Evolutionary conservation across 306 rosid genomes (phyloP).

Genomic region (Prunus mira): DNA sequence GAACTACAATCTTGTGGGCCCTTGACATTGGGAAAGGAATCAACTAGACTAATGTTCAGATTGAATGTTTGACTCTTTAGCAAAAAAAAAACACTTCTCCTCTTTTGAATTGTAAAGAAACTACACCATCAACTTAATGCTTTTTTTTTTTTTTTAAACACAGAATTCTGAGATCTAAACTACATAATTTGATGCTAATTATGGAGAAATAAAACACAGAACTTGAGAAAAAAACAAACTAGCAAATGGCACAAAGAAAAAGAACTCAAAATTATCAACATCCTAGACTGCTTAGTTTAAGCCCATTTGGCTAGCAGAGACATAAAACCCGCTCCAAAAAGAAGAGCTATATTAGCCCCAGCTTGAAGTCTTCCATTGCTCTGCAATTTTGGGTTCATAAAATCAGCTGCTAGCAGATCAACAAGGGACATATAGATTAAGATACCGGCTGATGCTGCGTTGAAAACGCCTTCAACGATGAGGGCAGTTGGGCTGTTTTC

Average conservation of each 20-base stretch:
- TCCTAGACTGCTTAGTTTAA: neutral
- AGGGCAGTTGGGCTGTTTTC: constrained; percentile 47
- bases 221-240: neutral
- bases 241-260: neutral
- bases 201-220: neutral
- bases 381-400: constrained; percentile 35
- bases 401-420: constrained; percentile 38
- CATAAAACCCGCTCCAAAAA: constrained; percentile 36
- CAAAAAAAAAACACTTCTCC: neutral
- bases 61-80: neutral
- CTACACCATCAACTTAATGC: too few relatives aligned
- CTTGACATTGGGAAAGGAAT: neutral
- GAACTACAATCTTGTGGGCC: neutral
- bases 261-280: too few relatives aligned
- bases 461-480: constrained; percentile 49
- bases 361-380: constrained; percentile 21
- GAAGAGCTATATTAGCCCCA: constrained; percentile 19
- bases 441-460: constrained; percentile 62
- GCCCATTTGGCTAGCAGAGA: constrained; percentile 40
- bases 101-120: neutral
- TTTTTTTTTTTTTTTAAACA: neutral
- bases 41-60: neutral
- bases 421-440: constrained; percentile 65
- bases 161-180: neutral
- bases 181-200: neutral